Evolutionary conservation across 2,329 filamentous ascomycete genomes (phyloP), one percentile per base, ranked within the genome.

Genomic region (Ophiostoma tasmaniense): DNA sequence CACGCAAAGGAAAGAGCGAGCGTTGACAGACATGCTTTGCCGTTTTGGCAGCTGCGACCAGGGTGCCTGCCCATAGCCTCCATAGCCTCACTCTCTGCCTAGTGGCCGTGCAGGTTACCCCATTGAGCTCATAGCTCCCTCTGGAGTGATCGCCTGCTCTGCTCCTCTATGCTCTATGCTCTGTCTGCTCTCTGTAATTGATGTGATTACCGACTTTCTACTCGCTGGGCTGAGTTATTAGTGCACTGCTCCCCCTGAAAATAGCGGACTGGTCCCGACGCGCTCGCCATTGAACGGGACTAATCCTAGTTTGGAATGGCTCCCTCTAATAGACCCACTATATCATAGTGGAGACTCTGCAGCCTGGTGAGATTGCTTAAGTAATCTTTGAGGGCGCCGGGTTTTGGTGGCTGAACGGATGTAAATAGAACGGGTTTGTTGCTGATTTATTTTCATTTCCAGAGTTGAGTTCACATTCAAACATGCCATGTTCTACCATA

Each of bases 291-390:
- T 33, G 25, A 13, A n/a, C 10, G 1, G 33, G 20, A 0, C 59
- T 35, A 62, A 10, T n/a, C 61, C 33, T 1, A 13, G 13, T 5
- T 3, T 4, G 61, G 61, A 4, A 22, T 64, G 3, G 33, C 55
- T 11, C 10, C 3, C 10, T 22, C 2, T 22, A 10, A 6, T 11
- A 25, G 30, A 22, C n/a, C 61, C 61, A 20, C 61, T 64, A 37
- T 39, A 39, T 22, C 2, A 5, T 5, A 30, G 13, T 25, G 17
- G 61, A 14, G 20, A 14, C 30, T 64, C 17, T 14, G 61, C 33
- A 64, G 61, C 61, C 61, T 64, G 59, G 59, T 11, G 59, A 37
- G 20, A 64, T 64, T 64, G 61, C 30, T 64, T 37, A 64, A n/a
- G 3, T 64, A 37, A 64, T 37, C 61, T 22, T 14, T 33, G 6